A percentile compares a stretch with the other conserved stretches of the same genome.
Conservation (phyloP, 106 monocot genomes). For the Dactylorhiza incarnata region DNA sequence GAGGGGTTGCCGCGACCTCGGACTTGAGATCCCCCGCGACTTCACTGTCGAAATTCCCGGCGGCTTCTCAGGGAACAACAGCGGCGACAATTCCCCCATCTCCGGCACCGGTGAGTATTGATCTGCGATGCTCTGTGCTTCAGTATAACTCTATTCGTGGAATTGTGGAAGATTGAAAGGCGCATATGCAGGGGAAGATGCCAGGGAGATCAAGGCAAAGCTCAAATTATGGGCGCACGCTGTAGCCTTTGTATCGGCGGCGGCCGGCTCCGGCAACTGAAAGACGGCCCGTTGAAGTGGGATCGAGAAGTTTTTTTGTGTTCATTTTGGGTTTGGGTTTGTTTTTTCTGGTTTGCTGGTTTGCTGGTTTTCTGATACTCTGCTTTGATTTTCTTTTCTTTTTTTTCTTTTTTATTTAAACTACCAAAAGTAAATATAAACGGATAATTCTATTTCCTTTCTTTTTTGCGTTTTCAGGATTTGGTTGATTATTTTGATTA, state of each 20-base stretch:
- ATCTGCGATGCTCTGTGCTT: not conserved
- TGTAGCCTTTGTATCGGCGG: slow-evolving; percentile 15
- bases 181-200: slow-evolving; percentile 5
- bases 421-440: no score
- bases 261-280: not conserved
- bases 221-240: slow-evolving; percentile 18
- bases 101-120: slow-evolving; percentile 24
- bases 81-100: slow-evolving; percentile 11
- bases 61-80: not conserved
- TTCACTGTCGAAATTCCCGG: slow-evolving; percentile 34
- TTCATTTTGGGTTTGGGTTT: no score
- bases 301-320: not conserved
- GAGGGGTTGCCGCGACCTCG: slow-evolving; percentile 34
- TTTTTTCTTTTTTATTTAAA: no score
- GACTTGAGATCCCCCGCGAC: slow-evolving; percentile 30
- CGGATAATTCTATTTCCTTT: no score
- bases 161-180: not conserved
- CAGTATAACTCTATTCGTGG: not conserved
- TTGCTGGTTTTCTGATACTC: no score
- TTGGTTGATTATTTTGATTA: no score
- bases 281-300: not conserved
- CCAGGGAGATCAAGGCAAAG: slow-evolving; percentile 18
- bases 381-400: no score
- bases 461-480: no score
- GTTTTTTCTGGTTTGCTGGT: no score